Conservation (phyloP, 129 eudicot genomes). For the Calendula officinalis region DNA sequence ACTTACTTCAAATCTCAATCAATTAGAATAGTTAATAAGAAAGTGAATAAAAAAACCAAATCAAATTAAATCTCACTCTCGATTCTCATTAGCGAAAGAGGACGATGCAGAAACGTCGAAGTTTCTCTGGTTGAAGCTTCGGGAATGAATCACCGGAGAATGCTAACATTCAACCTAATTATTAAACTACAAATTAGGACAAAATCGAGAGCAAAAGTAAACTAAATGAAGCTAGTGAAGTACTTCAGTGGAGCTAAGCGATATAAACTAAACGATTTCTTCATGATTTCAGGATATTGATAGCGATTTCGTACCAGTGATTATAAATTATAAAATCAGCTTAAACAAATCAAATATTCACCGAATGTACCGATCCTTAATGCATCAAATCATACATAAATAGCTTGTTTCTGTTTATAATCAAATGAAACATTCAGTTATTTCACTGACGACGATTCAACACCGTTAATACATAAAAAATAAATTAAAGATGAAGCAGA, state of each 20-base stretch:
- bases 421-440: background rate
- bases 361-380: slow-evolving; percentile 19
- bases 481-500: background rate
- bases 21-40: background rate
- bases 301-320: background rate
- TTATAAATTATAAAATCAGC: slow-evolving; percentile 8
- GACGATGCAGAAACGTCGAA: too few relatives aligned
- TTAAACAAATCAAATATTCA: slow-evolving; percentile 6
- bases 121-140: too few relatives aligned
- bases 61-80: too few relatives aligned
- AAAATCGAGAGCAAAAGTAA: slow-evolving; percentile 2
- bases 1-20: background rate
- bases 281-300: background rate
- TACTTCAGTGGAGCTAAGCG: slow-evolving; percentile 5
- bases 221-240: background rate
- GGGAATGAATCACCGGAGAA: too few relatives aligned
- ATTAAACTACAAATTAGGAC: background rate
- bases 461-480: slow-evolving; percentile 5
- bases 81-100: too few relatives aligned
- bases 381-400: background rate
- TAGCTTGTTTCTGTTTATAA: background rate
- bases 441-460: slow-evolving; percentile 16
- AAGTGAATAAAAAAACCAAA: background rate
- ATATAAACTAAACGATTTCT: too few relatives aligned
- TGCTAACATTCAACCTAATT: too few relatives aligned